Base-by-base conservation (phyloP, 495 filamentous ascomycete species). In the Aspergillus steynii region DNA sequence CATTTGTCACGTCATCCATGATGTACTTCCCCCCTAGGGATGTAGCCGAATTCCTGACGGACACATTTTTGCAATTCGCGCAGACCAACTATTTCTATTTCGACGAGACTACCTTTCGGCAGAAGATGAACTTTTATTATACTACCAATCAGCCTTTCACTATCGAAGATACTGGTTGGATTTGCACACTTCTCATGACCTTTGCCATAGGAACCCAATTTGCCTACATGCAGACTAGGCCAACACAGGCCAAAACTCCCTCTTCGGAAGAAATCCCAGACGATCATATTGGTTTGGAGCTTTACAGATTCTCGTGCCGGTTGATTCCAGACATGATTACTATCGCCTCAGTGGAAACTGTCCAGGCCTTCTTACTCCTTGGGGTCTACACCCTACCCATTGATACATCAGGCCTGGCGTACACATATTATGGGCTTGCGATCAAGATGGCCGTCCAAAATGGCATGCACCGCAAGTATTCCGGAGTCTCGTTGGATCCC, bases 141-240 rank as follows among this genome's bases (percentile, higher is more conserved):
- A 37, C 54, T 7, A 48, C 20, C n/a, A 42, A 61, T 15, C 50
- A 46, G 1, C 20, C 49, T 14, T 53, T 63, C 1, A 50, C 45
- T 1, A 66, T 66, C 32, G 48, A 66, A 51, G 64, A 66, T 34
- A 54, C 61, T 1, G 64, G 64, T 25, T 66, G 64, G 64, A 56
- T 66, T 42, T 66, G 64, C 15, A 66, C 64, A 26, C 64, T 66
- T 51, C 61, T 66, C 49, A 67, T 67, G 65, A 61, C 59, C 12
- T 67, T 64, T 9, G 65, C 65, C 12, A 51, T 64, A 49, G 65
- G 65, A 31, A 67, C 61, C 4, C 65, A 67, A 32, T 67, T 67
- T 50, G 65, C 65, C n/a, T 55, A 67, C 42, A 61, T 67, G 61
- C 55, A 67, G 28, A 56, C 61, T 5, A 54, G 32, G 37, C 53